phyloP scores from a whole-genome alignment of 257 asterid genomes.

The Anisodus acutangulus region DNA sequence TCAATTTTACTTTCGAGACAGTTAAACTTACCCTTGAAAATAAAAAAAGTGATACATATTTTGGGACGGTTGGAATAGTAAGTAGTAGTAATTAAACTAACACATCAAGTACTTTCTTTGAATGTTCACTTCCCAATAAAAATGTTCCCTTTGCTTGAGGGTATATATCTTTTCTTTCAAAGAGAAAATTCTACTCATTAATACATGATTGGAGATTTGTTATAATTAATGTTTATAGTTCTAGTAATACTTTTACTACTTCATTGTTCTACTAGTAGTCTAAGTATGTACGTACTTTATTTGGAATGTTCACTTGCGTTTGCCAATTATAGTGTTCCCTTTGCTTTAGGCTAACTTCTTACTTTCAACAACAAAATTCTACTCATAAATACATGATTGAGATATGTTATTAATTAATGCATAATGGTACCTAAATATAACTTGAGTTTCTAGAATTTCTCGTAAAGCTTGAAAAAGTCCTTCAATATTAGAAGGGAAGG shows the following conservation, averaged over 20 bases:
- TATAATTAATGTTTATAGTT: not conserved
- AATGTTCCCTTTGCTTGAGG: not conserved
- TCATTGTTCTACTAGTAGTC: not conserved
- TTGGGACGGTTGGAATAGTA: not conserved
- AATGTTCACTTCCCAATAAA: slow-evolving; percentile 2
- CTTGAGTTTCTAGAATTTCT: not conserved
- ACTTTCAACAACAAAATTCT: slow-evolving; percentile 14
- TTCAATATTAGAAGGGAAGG: no score
- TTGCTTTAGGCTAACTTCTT: slow-evolving; percentile 12
- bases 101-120: not conserved
- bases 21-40: no score
- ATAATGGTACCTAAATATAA: not conserved
- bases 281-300: not conserved
- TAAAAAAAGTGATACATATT: not conserved
- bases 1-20: no score
- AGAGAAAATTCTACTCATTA: not conserved
- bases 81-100: not conserved
- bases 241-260: not conserved
- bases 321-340: slow-evolving; percentile 3
- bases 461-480: not conserved
- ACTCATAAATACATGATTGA: not conserved
- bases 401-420: not conserved
- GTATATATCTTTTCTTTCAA: not conserved
- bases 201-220: not conserved
- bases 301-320: not conserved